A percentile compares a stretch with the other conserved stretches of the same genome.
Conservation (phyloP, 352 stramenopile genomes). For the Pythium periplocum region DNA sequence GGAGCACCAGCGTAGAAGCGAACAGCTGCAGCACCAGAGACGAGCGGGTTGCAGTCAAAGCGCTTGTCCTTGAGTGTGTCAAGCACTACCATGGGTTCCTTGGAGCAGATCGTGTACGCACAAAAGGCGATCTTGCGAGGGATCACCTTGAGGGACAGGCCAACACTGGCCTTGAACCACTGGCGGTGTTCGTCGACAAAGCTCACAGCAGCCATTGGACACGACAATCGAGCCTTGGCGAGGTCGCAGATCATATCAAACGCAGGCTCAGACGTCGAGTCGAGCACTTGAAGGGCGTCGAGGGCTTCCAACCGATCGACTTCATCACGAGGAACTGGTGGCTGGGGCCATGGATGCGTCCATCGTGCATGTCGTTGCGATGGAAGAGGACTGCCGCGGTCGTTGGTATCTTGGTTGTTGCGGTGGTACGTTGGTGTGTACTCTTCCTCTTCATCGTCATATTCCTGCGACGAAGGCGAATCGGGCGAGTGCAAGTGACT, state of each 20-base stretch:
- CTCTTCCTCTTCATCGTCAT: slow-evolving; percentile 23
- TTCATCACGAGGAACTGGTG: slow-evolving; percentile 53
- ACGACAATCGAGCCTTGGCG: slow-evolving; percentile 54
- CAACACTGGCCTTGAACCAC: slow-evolving; percentile 75
- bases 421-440: slow-evolving; percentile 10
- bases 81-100: slow-evolving; percentile 73
- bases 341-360: slow-evolving; percentile 68
- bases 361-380: slow-evolving; percentile 26
- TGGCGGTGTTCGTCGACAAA: slow-evolving; percentile 74
- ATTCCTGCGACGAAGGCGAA: slow-evolving; percentile 39
- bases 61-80: slow-evolving; percentile 87
- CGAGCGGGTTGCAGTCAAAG: slow-evolving; percentile 87
- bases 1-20: slow-evolving; percentile 92
- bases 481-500: slow-evolving; percentile 61
- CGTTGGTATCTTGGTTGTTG: slow-evolving; percentile 22
- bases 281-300: slow-evolving; percentile 46
- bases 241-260: slow-evolving; percentile 82
- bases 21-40: slow-evolving; percentile 83
- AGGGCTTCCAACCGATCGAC: slow-evolving; percentile 42
- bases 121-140: slow-evolving; percentile 79
- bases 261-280: slow-evolving; percentile 48
- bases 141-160: slow-evolving; percentile 70
- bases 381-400: slow-evolving; percentile 19
- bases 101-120: slow-evolving; percentile 50
- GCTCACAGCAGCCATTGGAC: slow-evolving; percentile 74